Evolutionary conservation across 2,329 filamentous ascomycete genomes (phyloP).

Genomic region (Neofusicoccum ribis): DNA sequence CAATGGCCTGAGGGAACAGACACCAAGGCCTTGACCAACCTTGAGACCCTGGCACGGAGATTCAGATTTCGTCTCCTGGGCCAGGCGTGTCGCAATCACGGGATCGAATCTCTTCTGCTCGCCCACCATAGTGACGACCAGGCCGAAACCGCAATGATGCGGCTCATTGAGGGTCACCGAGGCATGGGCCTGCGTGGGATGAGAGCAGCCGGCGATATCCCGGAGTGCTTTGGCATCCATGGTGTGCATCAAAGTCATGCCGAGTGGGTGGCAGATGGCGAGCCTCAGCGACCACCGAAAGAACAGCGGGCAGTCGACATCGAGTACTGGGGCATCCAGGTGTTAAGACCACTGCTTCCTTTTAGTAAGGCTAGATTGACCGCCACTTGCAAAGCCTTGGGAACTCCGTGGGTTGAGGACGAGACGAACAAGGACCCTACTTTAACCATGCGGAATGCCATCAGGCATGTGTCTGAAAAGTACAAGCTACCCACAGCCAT

Average conservation of each 20-base stretch:
- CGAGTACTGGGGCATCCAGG: conserved; percentile 66
- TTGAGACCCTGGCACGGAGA: conserved; percentile 75
- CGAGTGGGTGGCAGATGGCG: background rate
- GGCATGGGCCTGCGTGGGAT: conserved; percentile 75
- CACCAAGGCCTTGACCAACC: conserved; percentile 53
- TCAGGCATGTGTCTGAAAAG: conserved; percentile 65
- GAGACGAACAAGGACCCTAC: conserved; percentile 76
- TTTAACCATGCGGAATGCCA: conserved; percentile 76
- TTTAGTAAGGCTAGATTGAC: conserved; percentile 74
- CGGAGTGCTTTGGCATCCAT: conserved; percentile 77
- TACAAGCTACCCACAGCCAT: conserved; percentile 69
- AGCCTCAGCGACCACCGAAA: conserved; percentile 30
- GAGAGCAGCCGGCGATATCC: conserved; percentile 65
- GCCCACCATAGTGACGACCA: conserved; percentile 91
- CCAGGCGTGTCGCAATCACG: conserved; percentile 52
- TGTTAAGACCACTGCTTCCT: conserved; percentile 68
- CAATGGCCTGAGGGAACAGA: conserved; percentile 39
- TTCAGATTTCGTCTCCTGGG: conserved; percentile 74
- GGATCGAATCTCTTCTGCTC: conserved; percentile 65
- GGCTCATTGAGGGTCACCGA: conserved; percentile 67
- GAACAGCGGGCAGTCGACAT: conserved; percentile 36
- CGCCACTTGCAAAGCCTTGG: conserved; percentile 69
- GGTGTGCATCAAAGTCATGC: conserved; percentile 57
- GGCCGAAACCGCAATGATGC: conserved; percentile 84
- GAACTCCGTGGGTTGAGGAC: conserved; percentile 79